Base-by-base conservation (phyloP, 176 grass and related monocot genomes). In the Rhipidocladum racemiflorum region DNA sequence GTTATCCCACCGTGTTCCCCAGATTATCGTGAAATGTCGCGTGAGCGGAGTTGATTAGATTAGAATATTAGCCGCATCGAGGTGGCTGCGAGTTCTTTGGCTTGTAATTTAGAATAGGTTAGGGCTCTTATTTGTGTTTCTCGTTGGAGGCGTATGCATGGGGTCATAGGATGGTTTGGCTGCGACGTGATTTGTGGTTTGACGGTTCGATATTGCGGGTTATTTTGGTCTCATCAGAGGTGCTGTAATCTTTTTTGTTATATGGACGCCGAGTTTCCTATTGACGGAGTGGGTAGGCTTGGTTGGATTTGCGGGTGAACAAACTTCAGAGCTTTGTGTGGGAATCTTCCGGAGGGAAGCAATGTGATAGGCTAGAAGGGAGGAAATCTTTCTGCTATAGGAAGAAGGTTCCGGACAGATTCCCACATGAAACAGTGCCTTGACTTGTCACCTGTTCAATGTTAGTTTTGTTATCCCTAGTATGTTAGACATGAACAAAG, bases 161-260 rank as follows among this genome's bases (percentile, higher is more conserved):
- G 38, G 54, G 21, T 59, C 53, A 9, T 34, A 15, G 4, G 13
- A 76, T 54, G 5, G 43, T 53, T 81, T 63, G 44, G 45, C 48
- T 17, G 70, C 72, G 7, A 18, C 39, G 13, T 5, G 46, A 39
- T n/a, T 6, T 59, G 51, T 30, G 42, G 40, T 74, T 84, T 61
- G 88, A 86, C 83, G 0, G 8, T 82, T 90, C 83, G 50, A 72
- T 24, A 49, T 18, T 30, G 38, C 46, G 40, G 40, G 36, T 20
- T 14, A 16, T 44, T 71, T 56, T 77, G 45, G 77, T 45, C 54
- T 27, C 49, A 24, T 15, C 9, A 60, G 1, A 28, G 10, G 15
- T 14, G 75, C 21, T 36, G 4, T 51, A 3, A 18, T 18, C 25
- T 24, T 50, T 24, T 50, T 54, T 1, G 11, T 21, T 64, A 16